Percentiles rank a stretch among this genome's conserved stretches.
Evolutionary conservation across 805 yeast genomes (phyloP).

Genomic region (Saccharomyces mikatae): DNA sequence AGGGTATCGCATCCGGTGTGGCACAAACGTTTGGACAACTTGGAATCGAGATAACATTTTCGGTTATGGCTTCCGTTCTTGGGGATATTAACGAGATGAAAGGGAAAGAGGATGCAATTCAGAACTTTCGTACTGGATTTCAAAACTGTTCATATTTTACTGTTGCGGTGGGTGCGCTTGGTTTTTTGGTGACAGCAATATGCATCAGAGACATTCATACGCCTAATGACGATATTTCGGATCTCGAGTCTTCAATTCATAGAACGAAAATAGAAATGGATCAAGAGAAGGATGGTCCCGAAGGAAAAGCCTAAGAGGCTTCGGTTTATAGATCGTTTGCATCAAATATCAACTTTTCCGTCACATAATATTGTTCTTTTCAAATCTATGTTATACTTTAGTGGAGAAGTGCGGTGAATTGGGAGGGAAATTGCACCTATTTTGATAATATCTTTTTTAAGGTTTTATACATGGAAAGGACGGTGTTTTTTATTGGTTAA

Average conservation of each 20-base stretch:
- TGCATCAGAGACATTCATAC: slow-evolving; percentile 1
- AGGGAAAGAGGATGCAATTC: slow-evolving; percentile 1
- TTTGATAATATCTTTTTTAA: no score
- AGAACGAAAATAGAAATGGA: not conserved
- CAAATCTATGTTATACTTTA: no score
- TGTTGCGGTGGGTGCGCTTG: slow-evolving; percentile 6
- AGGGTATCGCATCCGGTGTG: slow-evolving; percentile 35
- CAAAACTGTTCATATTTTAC: slow-evolving; percentile 8
- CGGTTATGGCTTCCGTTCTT: slow-evolving; percentile 9
- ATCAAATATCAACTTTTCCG: not conserved
- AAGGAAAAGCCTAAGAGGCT: not conserved
- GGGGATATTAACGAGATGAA: slow-evolving; percentile 5
- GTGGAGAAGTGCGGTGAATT: no score
- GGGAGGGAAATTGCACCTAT: no score
- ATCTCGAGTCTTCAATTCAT: not conserved
- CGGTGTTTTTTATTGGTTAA: no score
- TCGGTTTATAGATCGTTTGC: not conserved
- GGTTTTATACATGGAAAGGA: no score
- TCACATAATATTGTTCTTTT: not conserved
- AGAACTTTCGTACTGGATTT: slow-evolving; percentile 2
- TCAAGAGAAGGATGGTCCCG: not conserved
- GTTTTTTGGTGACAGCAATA: slow-evolving; percentile 2
- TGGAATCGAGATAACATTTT: slow-evolving; percentile 17
- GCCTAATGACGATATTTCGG: not conserved
- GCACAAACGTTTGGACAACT: slow-evolving; percentile 32